phyloP scores from a whole-genome alignment of 139 green algal genomes.

The Asterochloris erici region DNA sequence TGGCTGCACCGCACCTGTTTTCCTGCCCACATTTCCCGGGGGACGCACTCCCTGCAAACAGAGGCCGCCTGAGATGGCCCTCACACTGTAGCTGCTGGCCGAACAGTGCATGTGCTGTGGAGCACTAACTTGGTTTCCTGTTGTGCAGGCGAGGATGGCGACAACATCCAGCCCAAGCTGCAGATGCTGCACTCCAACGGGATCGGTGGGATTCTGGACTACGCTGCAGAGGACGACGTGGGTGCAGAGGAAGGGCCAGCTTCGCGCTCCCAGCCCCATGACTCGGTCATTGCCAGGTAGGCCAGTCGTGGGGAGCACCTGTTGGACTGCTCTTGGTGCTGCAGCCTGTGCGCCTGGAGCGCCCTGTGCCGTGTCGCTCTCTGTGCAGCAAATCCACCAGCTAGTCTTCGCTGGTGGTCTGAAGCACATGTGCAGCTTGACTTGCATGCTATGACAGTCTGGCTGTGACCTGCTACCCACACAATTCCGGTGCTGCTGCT shows the following conservation, averaged over 20 bases:
- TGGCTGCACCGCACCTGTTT: background rate
- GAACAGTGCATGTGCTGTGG: background rate
- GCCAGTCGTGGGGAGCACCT: too few species aligned
- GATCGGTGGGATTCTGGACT: conserved; percentile 58
- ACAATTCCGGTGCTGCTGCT: too few species aligned
- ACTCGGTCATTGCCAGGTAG: conserved; percentile 5
- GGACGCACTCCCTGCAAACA: background rate
- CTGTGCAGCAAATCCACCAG: too few species aligned
- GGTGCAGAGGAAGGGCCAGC: conserved; percentile 18
- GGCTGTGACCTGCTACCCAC: too few species aligned
- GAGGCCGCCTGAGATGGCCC: background rate
- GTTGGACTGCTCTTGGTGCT: too few species aligned
- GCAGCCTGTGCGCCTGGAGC: too few species aligned
- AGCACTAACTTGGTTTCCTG: background rate
- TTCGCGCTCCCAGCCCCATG: background rate
- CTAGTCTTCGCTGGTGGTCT: too few species aligned
- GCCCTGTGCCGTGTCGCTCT: too few species aligned
- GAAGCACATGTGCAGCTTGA: too few species aligned
- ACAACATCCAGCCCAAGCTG: conserved; percentile 52
- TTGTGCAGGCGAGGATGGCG: conserved; percentile 47
- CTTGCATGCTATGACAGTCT: too few species aligned
- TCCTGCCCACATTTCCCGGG: background rate
- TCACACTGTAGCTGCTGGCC: background rate
- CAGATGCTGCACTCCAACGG: conserved; percentile 30
- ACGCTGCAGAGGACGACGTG: conserved; percentile 59